Conservation (phyloP, 2,329 filamentous ascomycete genomes). For the Hypomyces perniciosus region DNA sequence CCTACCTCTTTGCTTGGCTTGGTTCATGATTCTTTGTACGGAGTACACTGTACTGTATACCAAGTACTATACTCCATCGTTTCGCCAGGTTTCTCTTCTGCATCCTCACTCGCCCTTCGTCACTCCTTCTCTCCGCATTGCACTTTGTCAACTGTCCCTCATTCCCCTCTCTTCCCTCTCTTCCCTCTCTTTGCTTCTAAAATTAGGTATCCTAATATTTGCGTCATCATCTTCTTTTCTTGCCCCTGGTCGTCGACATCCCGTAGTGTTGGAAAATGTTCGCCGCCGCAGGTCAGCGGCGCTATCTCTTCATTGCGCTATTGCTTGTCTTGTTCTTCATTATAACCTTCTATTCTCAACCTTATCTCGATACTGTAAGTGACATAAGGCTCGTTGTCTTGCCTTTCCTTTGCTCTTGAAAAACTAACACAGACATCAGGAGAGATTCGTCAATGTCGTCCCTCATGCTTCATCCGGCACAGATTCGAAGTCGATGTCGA, state of each 20-base stretch:
- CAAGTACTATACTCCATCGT: no score
- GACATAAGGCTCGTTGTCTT: not conserved
- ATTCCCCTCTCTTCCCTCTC: not conserved
- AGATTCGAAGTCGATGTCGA: not conserved
- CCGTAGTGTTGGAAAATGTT: constrained; percentile 1
- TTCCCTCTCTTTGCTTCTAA: not conserved
- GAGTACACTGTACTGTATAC: no score
- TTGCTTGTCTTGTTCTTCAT: constrained; percentile 5
- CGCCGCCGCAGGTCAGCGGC: constrained; percentile 5
- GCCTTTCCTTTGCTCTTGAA: not conserved
- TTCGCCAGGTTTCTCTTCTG: no score
- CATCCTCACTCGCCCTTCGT: no score
- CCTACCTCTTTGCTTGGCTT: no score
- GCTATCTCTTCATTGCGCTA: constrained; percentile 8
- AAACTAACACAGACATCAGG: not conserved
- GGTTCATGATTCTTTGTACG: no score
- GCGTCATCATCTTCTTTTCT: not conserved
- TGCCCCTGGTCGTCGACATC: not conserved
- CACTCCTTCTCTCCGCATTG: no score
- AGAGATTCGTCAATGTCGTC: constrained; percentile 2
- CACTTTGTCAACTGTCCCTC: no score
- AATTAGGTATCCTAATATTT: not conserved
- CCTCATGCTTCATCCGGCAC: not conserved
- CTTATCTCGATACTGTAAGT: constrained; percentile 14
- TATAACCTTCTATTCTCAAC: constrained; percentile 8